These are phyloP conservation scores for Trametes cinnabarina DNA, from an alignment of 768 basidiomycete species.

Conservation along the genomic window DNA sequence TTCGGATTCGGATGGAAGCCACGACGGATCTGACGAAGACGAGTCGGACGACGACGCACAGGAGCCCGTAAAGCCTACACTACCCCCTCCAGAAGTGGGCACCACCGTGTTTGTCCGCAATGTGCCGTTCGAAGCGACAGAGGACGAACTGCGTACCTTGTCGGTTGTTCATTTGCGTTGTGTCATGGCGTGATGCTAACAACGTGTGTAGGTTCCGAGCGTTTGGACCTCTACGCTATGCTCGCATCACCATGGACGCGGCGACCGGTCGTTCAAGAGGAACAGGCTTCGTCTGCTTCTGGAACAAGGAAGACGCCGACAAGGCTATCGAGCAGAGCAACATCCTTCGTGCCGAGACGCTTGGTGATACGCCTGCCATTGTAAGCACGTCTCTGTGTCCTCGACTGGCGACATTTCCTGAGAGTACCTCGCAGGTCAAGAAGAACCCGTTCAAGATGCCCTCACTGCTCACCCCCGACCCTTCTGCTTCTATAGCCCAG, in stretches of 20 bases:
- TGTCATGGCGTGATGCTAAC: not conserved
- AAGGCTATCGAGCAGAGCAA: conserved; percentile 81
- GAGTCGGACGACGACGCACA: conserved; percentile 33
- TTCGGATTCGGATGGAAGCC: conserved; percentile 32
- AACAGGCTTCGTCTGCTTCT: conserved; percentile 96
- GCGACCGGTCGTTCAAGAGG: conserved; percentile 86
- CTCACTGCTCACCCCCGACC: conserved; percentile 92
- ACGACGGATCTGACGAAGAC: conserved; percentile 34
- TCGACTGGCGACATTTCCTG: too few species aligned
- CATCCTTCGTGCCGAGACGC: conserved; percentile 61
- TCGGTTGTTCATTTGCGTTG: conserved; percentile 37
- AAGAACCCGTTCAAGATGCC: conserved; percentile 86
- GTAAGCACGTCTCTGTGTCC: not conserved
- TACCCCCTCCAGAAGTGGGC: conserved; percentile 83
- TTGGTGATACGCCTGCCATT: conserved; percentile 39
- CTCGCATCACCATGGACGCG: conserved; percentile 82
- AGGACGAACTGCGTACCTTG: conserved; percentile 87
- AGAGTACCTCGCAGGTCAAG: conserved; percentile 40
- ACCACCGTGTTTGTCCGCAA: conserved; percentile 95
- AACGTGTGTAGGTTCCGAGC: conserved; percentile 69
- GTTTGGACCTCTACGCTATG: conserved; percentile 92
- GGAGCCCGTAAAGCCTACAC: conserved; percentile 55
- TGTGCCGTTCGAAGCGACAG: conserved; percentile 86
- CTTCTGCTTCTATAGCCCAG: conserved; percentile 78
- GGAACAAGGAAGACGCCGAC: conserved; percentile 89